A percentile compares a stretch with the other conserved stretches of the same genome.
Conservation (phyloP, 805 yeast genomes). For the Lachancea waltii region DNA sequence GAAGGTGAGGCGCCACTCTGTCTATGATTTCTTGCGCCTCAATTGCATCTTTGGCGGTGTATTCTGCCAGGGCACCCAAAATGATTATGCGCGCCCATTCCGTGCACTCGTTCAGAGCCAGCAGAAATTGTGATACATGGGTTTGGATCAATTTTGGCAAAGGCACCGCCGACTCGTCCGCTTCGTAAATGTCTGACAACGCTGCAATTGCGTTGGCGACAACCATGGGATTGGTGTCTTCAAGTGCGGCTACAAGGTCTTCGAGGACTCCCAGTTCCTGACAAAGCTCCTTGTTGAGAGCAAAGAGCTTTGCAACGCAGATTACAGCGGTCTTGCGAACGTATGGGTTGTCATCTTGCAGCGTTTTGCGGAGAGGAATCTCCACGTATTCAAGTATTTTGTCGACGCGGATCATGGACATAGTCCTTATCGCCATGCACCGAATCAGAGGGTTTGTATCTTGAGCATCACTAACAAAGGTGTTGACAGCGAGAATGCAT, state of each 20-base stretch:
- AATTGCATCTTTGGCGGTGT: constrained; percentile 44
- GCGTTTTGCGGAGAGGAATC: constrained; percentile 76
- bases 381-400: constrained; percentile 94
- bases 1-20: constrained; percentile 88
- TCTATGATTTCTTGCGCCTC: constrained; percentile 86
- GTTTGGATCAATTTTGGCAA: constrained; percentile 34
- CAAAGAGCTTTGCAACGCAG: constrained; percentile 92
- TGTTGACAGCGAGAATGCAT: constrained; percentile 92
- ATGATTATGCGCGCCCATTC: constrained; percentile 98
- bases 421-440: constrained; percentile 93
- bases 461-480: constrained; percentile 90
- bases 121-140: constrained; percentile 54
- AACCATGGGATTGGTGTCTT: constrained; percentile 93
- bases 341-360: constrained; percentile 91
- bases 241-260: constrained; percentile 56
- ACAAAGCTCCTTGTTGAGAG: constrained; percentile 72
- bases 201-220: constrained; percentile 91
- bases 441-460: constrained; percentile 95
- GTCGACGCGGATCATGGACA: constrained; percentile 97
- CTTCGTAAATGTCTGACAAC: constrained; percentile 70
- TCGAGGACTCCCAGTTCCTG: constrained; percentile 81
- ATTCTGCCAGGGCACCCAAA: constrained; percentile 72
- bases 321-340: constrained; percentile 97
- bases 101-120: constrained; percentile 92
- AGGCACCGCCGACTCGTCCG: constrained; percentile 48